phyloP scores from a whole-genome alignment of 768 basidiomycete genomes.

The Scleroderma citrinum region DNA sequence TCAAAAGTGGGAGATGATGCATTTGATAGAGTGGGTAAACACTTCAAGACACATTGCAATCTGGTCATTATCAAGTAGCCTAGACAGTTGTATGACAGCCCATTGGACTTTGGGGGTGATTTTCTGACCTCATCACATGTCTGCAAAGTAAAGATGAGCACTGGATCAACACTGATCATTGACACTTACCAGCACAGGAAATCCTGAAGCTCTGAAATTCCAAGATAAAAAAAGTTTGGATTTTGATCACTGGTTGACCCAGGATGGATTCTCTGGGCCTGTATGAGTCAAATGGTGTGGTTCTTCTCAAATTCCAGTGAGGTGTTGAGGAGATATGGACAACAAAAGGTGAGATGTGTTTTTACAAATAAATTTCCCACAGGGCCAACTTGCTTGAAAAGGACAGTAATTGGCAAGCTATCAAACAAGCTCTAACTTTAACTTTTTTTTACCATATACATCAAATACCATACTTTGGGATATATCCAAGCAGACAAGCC shows the following conservation, averaged over 20 bases:
- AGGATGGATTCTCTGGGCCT: background rate
- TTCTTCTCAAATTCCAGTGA: background rate
- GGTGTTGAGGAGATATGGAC: constrained; percentile 1
- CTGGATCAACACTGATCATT: too few relatives aligned
- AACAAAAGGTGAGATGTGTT: background rate
- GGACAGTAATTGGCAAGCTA: too few relatives aligned
- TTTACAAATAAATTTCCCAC: background rate
- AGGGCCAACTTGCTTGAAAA: background rate
- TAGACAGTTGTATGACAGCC: background rate
- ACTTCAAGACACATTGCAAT: background rate
- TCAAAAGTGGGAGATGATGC: background rate
- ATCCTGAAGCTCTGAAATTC: background rate
- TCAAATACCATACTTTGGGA: too few relatives aligned
- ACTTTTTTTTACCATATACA: too few relatives aligned
- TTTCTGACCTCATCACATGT: too few relatives aligned
- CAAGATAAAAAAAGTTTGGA: background rate
- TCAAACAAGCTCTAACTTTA: too few relatives aligned
- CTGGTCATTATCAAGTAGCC: background rate
- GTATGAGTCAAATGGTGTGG: background rate
- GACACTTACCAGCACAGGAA: background rate
- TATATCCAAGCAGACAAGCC: too few relatives aligned
- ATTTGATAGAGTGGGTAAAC: background rate
- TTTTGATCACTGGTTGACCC: background rate
- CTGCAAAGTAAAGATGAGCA: too few relatives aligned
- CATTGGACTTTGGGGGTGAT: background rate